Evolutionary conservation across 139 green algal genomes (phyloP).

Genomic region (Tetradesmus obliquus): DNA sequence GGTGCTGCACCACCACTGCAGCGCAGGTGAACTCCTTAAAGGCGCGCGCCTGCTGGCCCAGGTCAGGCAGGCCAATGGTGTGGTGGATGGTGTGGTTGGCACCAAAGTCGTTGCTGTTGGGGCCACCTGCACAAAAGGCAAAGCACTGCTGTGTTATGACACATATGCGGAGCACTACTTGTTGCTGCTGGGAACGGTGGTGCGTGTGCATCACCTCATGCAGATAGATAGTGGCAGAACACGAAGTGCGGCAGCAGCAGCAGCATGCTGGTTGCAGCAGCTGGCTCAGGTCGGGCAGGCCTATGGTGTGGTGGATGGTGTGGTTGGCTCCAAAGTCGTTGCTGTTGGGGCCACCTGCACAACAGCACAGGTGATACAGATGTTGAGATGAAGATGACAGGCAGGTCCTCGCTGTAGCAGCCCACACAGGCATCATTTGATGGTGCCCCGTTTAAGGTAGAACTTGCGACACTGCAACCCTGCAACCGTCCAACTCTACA

Average conservation of each 20-base stretch:
- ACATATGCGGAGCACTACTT: too few species aligned
- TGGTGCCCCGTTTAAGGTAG: too few species aligned
- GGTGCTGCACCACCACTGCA: slow-evolving; percentile 61
- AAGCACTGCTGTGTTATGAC: not conserved
- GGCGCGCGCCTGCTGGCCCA: slow-evolving; percentile 67
- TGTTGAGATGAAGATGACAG: slow-evolving; percentile 40
- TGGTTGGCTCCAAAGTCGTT: slow-evolving; percentile 79
- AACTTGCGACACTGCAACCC: too few species aligned
- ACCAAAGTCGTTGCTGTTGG: slow-evolving; percentile 83
- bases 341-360: too few species aligned
- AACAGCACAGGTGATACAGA: too few species aligned
- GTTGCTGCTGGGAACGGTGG: not conserved
- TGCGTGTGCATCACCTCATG: not conserved
- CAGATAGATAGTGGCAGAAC: not conserved
- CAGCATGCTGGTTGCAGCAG: slow-evolving; percentile 20
- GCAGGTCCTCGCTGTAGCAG: slow-evolving; percentile 48
- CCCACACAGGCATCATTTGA: not conserved
- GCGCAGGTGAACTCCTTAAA: slow-evolving; percentile 80
- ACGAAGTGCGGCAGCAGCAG: not conserved
- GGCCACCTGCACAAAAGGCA: slow-evolving; percentile 34
- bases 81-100: slow-evolving; percentile 82
- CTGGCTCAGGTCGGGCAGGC: slow-evolving; percentile 73
- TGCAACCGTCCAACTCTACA: too few species aligned
- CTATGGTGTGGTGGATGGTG: slow-evolving; percentile 85
- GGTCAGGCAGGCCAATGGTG: slow-evolving; percentile 75